A percentile compares a stretch with the other conserved stretches of the same genome.
Conservation (phyloP, 1,284 basidiomycete species). For the Mrakiaceae sp. region DNA sequence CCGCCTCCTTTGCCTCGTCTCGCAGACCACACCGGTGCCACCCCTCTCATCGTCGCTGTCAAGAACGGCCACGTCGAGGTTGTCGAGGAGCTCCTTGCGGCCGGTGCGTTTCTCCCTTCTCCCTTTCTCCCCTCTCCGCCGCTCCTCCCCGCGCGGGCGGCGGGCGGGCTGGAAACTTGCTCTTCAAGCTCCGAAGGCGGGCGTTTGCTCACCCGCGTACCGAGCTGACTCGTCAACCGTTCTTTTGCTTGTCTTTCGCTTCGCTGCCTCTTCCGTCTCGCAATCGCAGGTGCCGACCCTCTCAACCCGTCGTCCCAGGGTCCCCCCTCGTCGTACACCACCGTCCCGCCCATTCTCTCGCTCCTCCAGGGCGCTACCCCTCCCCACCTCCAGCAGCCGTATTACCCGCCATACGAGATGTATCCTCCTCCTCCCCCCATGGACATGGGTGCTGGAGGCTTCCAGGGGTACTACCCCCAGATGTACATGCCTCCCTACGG, state of each 20-base stretch:
- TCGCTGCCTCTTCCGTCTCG: not conserved
- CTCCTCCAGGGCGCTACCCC: not conserved
- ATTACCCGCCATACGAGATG: not conserved
- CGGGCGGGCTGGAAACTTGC: not conserved
- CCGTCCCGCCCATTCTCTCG: conserved; percentile 8
- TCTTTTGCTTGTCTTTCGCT: not conserved
- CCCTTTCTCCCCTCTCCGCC: not conserved
- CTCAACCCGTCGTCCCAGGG: conserved; percentile 14
- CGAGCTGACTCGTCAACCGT: not conserved
- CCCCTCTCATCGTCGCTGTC: conserved; percentile 35
- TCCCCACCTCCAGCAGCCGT: not conserved
- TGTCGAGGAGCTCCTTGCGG: conserved; percentile 32
- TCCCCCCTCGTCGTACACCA: conserved; percentile 11
- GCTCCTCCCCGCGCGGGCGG: not conserved
- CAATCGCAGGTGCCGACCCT: conserved; percentile 10
- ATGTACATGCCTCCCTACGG: conserved; percentile 6
- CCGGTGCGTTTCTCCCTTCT: conserved; percentile 19
- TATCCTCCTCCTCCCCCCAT: not conserved
- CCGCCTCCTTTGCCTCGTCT: not conserved
- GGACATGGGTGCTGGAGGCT: not conserved
- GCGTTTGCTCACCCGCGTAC: not conserved
- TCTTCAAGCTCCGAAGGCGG: too few species aligned
- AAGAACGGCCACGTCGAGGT: conserved; percentile 31
- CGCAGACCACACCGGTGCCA: conserved; percentile 28
- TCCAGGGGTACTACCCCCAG: not conserved